phyloP scores from a whole-genome alignment of 2,329 filamentous ascomycete genomes.

The Pseudohalonectria lignicola region DNA sequence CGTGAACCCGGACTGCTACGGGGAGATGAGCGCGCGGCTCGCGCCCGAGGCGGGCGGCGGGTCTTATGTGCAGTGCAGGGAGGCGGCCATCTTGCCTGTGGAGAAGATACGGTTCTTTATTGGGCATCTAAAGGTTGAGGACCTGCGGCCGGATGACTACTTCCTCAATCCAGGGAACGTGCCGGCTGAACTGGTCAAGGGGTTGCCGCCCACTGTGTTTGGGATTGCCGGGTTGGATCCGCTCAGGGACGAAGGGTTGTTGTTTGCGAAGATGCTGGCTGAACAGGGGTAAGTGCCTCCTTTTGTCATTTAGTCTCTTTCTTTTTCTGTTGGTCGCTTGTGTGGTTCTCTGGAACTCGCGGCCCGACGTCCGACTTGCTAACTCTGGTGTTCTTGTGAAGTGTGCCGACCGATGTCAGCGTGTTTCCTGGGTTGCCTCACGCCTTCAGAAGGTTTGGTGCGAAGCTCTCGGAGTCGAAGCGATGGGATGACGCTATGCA shows the following conservation, averaged over 20 bases:
- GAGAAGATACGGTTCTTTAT: conserved; percentile 20
- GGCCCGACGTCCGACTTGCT: conserved; percentile 7
- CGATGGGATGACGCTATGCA: conserved; percentile 37
- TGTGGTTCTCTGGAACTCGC: conserved; percentile 7
- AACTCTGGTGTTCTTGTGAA: conserved; percentile 13
- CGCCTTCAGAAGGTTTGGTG: conserved; percentile 10
- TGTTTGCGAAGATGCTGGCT: conserved; percentile 5
- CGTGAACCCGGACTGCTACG: conserved; percentile 17
- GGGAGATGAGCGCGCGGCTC: neutral
- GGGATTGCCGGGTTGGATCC: conserved; percentile 6
- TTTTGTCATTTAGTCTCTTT: neutral
- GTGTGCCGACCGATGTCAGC: conserved; percentile 17
- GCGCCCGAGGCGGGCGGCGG: conserved; percentile 26
- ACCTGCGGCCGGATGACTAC: conserved; percentile 17
- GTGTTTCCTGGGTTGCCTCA: conserved; percentile 9
- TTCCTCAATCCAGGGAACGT: conserved; percentile 27
- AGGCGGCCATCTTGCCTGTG: conserved; percentile 38
- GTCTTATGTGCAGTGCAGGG: conserved; percentile 29
- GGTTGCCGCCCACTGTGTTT: conserved; percentile 7
- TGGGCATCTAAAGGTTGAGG: conserved; percentile 15
- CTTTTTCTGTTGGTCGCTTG: neutral
- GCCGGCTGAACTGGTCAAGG: conserved; percentile 19
- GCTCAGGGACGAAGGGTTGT: conserved; percentile 6
- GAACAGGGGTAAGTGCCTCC: conserved; percentile 7
- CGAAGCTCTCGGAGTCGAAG: conserved; percentile 22